phyloP scores from a whole-genome alignment of 495 filamentous ascomycete species.

The Daldinia grandis region DNA sequence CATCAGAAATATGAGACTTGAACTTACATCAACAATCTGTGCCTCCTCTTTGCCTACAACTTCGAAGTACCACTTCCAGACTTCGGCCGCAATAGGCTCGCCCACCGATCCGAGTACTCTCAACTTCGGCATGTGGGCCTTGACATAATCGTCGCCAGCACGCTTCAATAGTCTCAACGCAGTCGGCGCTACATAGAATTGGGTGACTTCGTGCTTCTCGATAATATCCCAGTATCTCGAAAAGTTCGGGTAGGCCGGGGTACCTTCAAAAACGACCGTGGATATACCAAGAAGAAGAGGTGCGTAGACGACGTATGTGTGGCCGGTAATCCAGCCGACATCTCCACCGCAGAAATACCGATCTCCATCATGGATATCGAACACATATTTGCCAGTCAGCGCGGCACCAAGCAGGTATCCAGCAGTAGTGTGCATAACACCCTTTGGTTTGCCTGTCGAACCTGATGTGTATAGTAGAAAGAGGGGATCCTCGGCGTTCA shows the following conservation, averaged over 20 bases:
- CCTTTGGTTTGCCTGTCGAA: constrained; percentile 98
- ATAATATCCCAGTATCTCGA: constrained; percentile 99
- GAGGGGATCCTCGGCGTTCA: constrained; percentile 94
- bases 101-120: constrained; percentile 95
- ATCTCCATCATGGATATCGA: constrained; percentile 95
- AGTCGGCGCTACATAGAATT: constrained; percentile 98
- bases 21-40: constrained; percentile 91
- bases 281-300: constrained; percentile 91
- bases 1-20: not conserved
- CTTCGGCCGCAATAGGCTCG: constrained; percentile 96
- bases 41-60: constrained; percentile 92
- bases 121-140: constrained; percentile 86
- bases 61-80: constrained; percentile 99
- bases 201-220: constrained; percentile 91
- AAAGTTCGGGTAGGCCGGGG: constrained; percentile 96
- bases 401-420: constrained; percentile 95
- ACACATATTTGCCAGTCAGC: constrained; percentile 95
- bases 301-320: constrained; percentile 98
- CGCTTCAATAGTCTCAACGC: constrained; percentile 93
- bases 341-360: constrained; percentile 97
- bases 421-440: constrained; percentile 96
- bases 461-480: constrained; percentile 99
- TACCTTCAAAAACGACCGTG: constrained; percentile 99
- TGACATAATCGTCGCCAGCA: constrained; percentile 90
- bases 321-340: constrained; percentile 99